Evolutionary conservation across 345 rosid species (phyloP), one percentile per base, ranked within the genome.

Genomic region (Litchi chinensis): DNA sequence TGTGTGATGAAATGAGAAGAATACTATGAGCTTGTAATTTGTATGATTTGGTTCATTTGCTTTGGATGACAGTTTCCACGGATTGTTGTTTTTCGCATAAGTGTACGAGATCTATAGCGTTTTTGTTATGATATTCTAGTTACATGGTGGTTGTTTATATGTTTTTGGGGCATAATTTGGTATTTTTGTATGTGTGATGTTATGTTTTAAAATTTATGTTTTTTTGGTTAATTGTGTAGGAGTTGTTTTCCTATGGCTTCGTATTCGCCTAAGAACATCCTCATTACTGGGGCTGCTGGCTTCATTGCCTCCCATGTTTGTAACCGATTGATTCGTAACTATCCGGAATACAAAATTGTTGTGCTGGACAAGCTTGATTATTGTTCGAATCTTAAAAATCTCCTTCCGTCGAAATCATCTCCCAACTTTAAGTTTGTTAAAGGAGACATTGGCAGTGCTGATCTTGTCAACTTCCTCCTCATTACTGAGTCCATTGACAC

Each of bases 361-460:
- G 93, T 90, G 65, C 89, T 90, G 15, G 93, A 90, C 87, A 90
- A 90, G 88, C 93, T 90, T 21, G 93, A 90, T 81, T 90, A 90
- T 74, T 90, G 92, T 69, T 90, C 93, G 0, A 90, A 88, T 78
- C 79, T 87, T 69, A 90, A 90, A 77, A 90, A 90, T 77, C 85
- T 90, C 62, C 80, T 86, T 59, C 92, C 89, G 0, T 89, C 90
- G 0, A 75, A 83, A 64, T 70, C 85, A 68, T 83, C 86, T 5
- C 74, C 90, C 41, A 87, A 86, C 79, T 89, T 90, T 64, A 90
- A 89, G 85, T 90, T 90, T 82, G 88, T 89, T 74, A 87, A 90
- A 87, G 93, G 93, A 56, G 93, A 90, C 63, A 82, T 90, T 66
- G 91, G 86, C 60, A 90, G 93, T 79, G 90, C 89, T n/a, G 93